Evolutionary conservation across 306 rosid genomes (phyloP).

Genomic region (Quillaja saponaria): DNA sequence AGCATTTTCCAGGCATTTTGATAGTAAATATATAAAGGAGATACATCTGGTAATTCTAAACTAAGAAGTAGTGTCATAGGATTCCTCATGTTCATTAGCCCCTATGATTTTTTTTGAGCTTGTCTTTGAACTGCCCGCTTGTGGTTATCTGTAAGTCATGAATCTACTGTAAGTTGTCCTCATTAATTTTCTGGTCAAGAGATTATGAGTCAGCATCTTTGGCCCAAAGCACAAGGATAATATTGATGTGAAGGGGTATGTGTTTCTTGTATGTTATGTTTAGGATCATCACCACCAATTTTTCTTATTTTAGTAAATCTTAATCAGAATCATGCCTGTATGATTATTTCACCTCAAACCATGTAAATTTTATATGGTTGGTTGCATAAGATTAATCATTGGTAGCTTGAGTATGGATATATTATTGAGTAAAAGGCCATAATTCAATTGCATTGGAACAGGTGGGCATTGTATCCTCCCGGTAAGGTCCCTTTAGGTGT

Average conservation of each 20-base stretch:
- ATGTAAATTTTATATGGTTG: constrained; percentile 15
- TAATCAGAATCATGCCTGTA: constrained; percentile 12
- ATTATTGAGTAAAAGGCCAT: constrained; percentile 28
- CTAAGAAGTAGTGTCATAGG: too few relatives aligned
- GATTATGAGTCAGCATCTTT: constrained; percentile 6
- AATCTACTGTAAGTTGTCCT: constrained; percentile 6
- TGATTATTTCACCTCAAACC: constrained; percentile 26
- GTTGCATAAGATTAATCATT: constrained; percentile 7
- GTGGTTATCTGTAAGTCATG: background rate
- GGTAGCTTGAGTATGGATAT: constrained; percentile 24
- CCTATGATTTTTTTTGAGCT: background rate
- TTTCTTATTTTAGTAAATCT: constrained; percentile 12
- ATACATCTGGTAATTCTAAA: background rate
- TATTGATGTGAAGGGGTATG: background rate
- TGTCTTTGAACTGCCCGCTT: constrained; percentile 1
- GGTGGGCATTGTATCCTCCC: constrained; percentile 99
- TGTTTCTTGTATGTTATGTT: too few relatives aligned
- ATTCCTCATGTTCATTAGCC: too few relatives aligned
- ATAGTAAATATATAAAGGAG: too few relatives aligned
- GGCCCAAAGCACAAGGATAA: constrained; percentile 12
- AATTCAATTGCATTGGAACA: constrained; percentile 41
- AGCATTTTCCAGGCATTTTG: too few relatives aligned
- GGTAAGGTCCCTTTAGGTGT: constrained; percentile 96
- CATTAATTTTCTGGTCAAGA: constrained; percentile 2
- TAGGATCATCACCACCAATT: constrained; percentile 1